phyloP scores from a whole-genome alignment of 2,329 filamentous ascomycete species.

The Phaeosphaeriaceae sp. region DNA sequence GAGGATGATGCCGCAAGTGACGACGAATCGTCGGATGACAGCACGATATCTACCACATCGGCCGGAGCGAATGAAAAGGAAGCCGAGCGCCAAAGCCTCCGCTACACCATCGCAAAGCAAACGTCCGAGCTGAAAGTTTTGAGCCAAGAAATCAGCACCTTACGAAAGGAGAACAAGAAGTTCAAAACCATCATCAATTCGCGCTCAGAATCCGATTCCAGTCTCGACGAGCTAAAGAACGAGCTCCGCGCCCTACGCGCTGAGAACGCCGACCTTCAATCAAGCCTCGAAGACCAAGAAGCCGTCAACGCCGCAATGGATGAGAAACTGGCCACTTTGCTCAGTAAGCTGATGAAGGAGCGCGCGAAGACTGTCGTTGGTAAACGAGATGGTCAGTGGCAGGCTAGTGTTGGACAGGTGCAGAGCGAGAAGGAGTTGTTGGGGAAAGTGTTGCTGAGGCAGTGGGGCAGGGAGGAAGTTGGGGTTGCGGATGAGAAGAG shows the following conservation, averaged over 20 bases:
- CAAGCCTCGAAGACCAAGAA: slow-evolving; percentile 26
- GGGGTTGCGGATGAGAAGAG: slow-evolving; percentile 30
- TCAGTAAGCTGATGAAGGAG: slow-evolving; percentile 42
- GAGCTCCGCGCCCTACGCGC: slow-evolving; percentile 19
- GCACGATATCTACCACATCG: slow-evolving; percentile 12
- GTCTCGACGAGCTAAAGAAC: slow-evolving; percentile 11
- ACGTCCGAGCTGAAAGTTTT: slow-evolving; percentile 31
- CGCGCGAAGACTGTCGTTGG: slow-evolving; percentile 37
- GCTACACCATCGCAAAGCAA: slow-evolving; percentile 36
- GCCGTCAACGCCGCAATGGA: slow-evolving; percentile 45
- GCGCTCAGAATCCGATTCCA: slow-evolving; percentile 7
- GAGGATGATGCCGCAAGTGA: slow-evolving; percentile 16
- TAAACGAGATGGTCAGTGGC: slow-evolving; percentile 46
- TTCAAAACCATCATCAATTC: slow-evolving; percentile 11
- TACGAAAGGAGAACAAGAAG: slow-evolving; percentile 27
- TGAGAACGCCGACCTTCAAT: slow-evolving; percentile 29
- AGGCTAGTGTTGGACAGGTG: slow-evolving; percentile 29
- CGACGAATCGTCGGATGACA: slow-evolving; percentile 21
- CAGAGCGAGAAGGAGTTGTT: slow-evolving; percentile 38
- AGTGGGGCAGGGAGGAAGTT: slow-evolving; percentile 47
- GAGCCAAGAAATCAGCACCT: slow-evolving; percentile 24
- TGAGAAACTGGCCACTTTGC: slow-evolving; percentile 36
- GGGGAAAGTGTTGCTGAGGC: slow-evolving; percentile 42
- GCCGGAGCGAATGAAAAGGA: slow-evolving; percentile 26
- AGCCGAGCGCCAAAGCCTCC: slow-evolving; percentile 31